Evolutionary conservation across 2,329 filamentous ascomycete species (phyloP), one percentile per base, ranked within the genome.

Genomic region (Teratosphaeria viscida): DNA sequence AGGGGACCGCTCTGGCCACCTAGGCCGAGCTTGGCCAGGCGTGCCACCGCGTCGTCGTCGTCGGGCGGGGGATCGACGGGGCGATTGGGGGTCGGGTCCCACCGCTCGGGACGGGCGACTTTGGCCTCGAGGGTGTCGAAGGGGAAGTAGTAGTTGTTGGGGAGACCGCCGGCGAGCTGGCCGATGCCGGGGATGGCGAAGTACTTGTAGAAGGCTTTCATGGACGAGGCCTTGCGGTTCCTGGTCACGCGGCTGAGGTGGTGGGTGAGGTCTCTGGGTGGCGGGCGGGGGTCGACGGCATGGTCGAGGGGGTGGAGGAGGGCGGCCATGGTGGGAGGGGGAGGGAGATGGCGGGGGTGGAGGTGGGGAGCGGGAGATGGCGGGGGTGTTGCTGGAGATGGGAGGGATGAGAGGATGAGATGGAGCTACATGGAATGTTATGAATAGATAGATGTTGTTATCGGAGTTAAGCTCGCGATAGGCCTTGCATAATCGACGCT

Each of bases 51-150:
- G 66, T 68, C 62, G 23, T 78, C 68, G 55, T 71, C 67, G 19
- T 71, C 68, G 16, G 74, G 65, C 2, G 79, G 73, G 32, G 77
- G 76, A 64, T 81, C 77, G 57, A 79, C 68, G 32, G 84, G 83
- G 54, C 79, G 76, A 71, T 87, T 88, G 43, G 85, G 82, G 11
- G 86, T 85, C 1, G 87, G 87, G 37, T 82, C 80, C 80, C 88
- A 94, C 73, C 91, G 83, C 64, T 87, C 79, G 7, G 90, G 86
- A 62, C 83, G 82, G 35, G 90, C 89, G 62, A 87, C 84, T 64
- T 87, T 85, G 49, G 91, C 89, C 74, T 95, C 90, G 63, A 96
- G 84, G 0, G 90, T 94, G 68, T 96, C 91, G 74, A 88, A 96
- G 8, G 92, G 92, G 70, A 96, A 96, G 76, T 90, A 90, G 60